A percentile compares a stretch with the other conserved stretches of the same genome.
phyloP scores from a whole-genome alignment of 192 early-diverging fungal species.

The Pilobolus umbonatus region DNA sequence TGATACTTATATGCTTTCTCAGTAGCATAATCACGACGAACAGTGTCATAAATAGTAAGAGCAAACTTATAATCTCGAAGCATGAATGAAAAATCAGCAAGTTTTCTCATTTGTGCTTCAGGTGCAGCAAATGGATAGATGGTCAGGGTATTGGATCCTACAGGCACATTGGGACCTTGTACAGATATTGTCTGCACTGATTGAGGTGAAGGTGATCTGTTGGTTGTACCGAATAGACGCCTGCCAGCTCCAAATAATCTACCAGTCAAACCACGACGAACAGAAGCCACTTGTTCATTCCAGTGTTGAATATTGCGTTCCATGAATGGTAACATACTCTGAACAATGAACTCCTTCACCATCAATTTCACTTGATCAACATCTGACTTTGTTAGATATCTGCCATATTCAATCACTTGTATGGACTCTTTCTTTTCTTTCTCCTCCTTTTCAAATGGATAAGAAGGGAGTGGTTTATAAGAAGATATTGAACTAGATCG shows the following conservation, averaged over 20 bases:
- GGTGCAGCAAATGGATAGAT: conserved; percentile 70
- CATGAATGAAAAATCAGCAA: conserved; percentile 98
- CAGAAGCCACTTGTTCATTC: conserved; percentile 89
- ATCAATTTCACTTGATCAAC: conserved; percentile 46
- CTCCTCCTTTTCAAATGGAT: conserved; percentile 11
- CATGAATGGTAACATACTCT: conserved; percentile 85
- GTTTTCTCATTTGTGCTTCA: conserved; percentile 85
- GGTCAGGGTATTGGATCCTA: conserved; percentile 27
- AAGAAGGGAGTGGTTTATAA: no score
- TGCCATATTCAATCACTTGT: conserved; percentile 42
- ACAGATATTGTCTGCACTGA: conserved; percentile 35
- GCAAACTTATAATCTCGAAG: conserved; percentile 91
- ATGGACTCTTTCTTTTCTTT: background rate
- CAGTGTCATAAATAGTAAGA: conserved; percentile 82
- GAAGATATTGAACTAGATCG: conserved; percentile 10
- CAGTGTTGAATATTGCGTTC: conserved; percentile 78
- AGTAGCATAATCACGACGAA: conserved; percentile 77
- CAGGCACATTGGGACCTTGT: conserved; percentile 29
- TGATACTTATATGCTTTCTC: conserved; percentile 76
- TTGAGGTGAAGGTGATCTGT: conserved; percentile 37
- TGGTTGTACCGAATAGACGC: conserved; percentile 75
- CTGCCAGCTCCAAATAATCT: conserved; percentile 79
- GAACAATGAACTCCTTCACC: conserved; percentile 56
- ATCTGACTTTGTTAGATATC: conserved; percentile 50
- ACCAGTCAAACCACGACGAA: conserved; percentile 84